Base-by-base conservation (phyloP, 768 basidiomycete species). In the Phanerodontia chrysosporium region DNA sequence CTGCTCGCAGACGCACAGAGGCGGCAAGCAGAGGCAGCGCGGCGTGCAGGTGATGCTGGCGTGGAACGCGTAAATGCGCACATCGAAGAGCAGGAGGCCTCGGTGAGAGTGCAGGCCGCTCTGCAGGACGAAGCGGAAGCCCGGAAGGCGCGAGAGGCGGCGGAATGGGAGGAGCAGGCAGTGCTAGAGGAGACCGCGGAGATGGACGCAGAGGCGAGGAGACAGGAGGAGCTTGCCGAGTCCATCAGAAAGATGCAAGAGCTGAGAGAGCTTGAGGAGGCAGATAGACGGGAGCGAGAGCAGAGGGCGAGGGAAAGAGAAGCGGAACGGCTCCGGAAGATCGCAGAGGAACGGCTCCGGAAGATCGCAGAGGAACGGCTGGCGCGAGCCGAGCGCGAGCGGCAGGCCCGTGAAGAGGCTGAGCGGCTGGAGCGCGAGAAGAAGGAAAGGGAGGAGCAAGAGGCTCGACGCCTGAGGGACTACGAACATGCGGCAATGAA, bases 201-300 rank as follows among this genome's bases (percentile, higher is more conserved):
- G n/a, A 22, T 49, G 2, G 46, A 49, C 21, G 56, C 48, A 10
- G 56, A 57, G 46, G 24, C n/a, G 3, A 9, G 13, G 46, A 21
- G 56, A 21, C 46, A 36, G 32, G 3, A 27, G 22, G 56, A 48
- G 46, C 46, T 57, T 14, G 45, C 16, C 21, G 56, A 57, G 24
- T 49, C 56, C 8, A 49, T 57, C 5, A 4, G 56, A n/a, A 57
- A 36, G 30, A 49, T 57, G 46, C 13, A 49, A 32, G 56, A 49
- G 32, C 5, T 57, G 35, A 13, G 32, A 4, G 35, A 35, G 46
- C 2, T 36, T 3, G 56, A 57, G 32, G 46, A 57, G 56, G 56
- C 56, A 2, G 56, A 49, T 12, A 18, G 46, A 13, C 45, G 46
- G n/a, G 56, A 57, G 30, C 1, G 30, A 4, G 27, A 46, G 44